These are phyloP conservation scores for Vigna radiata DNA, from an alignment of 306 rosid genomes.

Conservation along the genomic window DNA sequence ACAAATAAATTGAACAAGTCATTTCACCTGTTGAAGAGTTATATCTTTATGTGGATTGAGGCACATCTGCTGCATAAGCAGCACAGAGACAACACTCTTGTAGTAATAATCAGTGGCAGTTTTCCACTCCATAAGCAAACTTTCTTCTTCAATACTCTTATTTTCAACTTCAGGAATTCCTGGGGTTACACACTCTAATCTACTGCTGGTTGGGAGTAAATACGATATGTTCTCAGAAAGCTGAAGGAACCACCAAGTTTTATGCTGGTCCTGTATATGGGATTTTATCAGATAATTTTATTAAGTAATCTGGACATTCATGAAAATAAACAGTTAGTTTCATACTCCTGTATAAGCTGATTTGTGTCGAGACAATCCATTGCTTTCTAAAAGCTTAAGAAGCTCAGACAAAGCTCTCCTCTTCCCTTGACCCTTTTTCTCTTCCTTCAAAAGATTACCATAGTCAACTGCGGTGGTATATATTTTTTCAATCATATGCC, in stretches of 20 bases:
- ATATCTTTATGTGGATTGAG: slow-evolving; percentile 75
- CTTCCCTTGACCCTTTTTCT: slow-evolving; percentile 72
- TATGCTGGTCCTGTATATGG: slow-evolving; percentile 58
- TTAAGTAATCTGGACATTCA: slow-evolving; percentile 16
- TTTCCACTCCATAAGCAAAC: slow-evolving; percentile 65
- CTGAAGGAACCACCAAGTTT: slow-evolving; percentile 91
- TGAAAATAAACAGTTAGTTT: slow-evolving; percentile 32
- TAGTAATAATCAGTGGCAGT: slow-evolving; percentile 67
- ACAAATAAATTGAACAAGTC: slow-evolving; percentile 15
- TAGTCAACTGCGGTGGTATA: slow-evolving; percentile 57
- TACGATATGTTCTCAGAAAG: slow-evolving; percentile 58
- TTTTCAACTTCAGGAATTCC: slow-evolving; percentile 42
- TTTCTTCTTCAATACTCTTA: slow-evolving; percentile 36
- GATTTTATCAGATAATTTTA: not conserved
- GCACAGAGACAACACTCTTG: slow-evolving; percentile 74
- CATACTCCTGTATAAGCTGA: slow-evolving; percentile 62
- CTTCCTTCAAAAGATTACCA: slow-evolving; percentile 76
- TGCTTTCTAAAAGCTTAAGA: slow-evolving; percentile 70
- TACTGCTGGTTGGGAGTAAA: slow-evolving; percentile 57
- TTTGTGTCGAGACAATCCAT: slow-evolving; percentile 78
- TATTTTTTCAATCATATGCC: slow-evolving; percentile 65
- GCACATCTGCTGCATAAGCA: slow-evolving; percentile 68
- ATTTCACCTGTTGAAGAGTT: slow-evolving; percentile 69
- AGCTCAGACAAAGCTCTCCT: slow-evolving; percentile 75
- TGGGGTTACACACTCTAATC: slow-evolving; percentile 48